Conservation (phyloP, 495 filamentous ascomycete species). For the Articulospora tetracladia region DNA sequence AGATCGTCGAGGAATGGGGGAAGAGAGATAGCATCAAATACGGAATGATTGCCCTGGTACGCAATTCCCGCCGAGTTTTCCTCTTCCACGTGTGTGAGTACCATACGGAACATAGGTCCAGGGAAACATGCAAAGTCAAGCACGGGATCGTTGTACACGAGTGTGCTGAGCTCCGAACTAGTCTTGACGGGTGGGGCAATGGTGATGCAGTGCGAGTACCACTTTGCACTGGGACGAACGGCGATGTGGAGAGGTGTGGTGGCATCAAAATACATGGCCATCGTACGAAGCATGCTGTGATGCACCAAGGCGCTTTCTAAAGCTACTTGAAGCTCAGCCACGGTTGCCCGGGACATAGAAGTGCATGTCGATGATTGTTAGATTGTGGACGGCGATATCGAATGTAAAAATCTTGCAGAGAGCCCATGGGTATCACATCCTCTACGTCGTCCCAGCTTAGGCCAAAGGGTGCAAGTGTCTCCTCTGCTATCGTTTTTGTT, state of each 20-base stretch:
- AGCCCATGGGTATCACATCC: too few species aligned
- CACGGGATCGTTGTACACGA: neutral
- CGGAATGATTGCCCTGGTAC: neutral
- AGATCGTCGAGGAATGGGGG: neutral
- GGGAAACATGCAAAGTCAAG: neutral
- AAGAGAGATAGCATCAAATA: conserved; percentile 1
- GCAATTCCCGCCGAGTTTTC: neutral
- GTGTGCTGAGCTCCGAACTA: neutral
- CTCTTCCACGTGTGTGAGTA: neutral
- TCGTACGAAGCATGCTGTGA: neutral
- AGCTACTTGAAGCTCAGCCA: neutral
- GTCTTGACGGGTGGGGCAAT: neutral
- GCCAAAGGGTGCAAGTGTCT: too few species aligned
- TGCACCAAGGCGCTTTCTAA: neutral
- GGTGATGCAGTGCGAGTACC: neutral
- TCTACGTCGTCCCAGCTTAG: too few species aligned
- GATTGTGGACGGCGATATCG: too few species aligned
- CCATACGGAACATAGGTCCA: neutral
- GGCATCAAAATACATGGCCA: neutral
- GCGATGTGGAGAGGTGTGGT: neutral
- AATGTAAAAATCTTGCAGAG: too few species aligned
- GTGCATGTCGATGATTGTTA: too few species aligned
- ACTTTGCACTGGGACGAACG: neutral
- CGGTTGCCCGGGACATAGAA: too few species aligned
- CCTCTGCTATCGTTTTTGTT: too few species aligned